Base-by-base conservation (phyloP, 306 rosid species). In the Senna siamea region DNA sequence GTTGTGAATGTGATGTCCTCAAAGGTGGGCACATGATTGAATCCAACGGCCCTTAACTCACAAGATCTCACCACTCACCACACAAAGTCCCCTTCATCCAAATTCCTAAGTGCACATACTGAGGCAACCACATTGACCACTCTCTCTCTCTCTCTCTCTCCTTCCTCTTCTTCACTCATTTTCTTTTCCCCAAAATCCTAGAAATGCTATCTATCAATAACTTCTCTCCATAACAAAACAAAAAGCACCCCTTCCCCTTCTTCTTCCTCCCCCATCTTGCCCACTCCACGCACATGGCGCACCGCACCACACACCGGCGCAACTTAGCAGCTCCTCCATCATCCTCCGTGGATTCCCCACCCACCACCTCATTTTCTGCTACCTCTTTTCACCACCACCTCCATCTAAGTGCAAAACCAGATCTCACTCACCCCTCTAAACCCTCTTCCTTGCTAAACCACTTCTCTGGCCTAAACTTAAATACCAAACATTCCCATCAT, bases 251-350 rank as follows among this genome's bases (percentile, higher is more conserved):
- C 70, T 3, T 47, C 54, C 46, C 19, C 30, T 4, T 8, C 22
- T n/a, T n/a, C 77, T 14, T 38, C 20, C 52, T n/a, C 22, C 38
- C 11, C 12, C 41, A 5, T 9, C n/a, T 17, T 51, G 13, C 46
- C 44, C 13, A 17, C 34, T 41, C 30, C 1, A 26, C 79, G 69
- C 26, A 30, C 65, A 85, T 87, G 90, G 81, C 94, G 22, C 85
- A 80, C 87, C 82, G 81, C 32, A n/a, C 81, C 80, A 48, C 81
- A 46, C 89, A 79, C 5, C 87, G 87, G 77, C 90, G 87, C 79
- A 87, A 65, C 52, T 35, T 78, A 54, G 67, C 66, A 70, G 56
- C 79, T 28, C 79, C 87, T 44, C 17, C 50, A 6, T 50, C 56
- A 30, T 38, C 85, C 15, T 68, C 86, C 75, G 74, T 77, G 79